Base-by-base conservation (phyloP, 495 filamentous ascomycete species). In the Thozetella sp. region DNA sequence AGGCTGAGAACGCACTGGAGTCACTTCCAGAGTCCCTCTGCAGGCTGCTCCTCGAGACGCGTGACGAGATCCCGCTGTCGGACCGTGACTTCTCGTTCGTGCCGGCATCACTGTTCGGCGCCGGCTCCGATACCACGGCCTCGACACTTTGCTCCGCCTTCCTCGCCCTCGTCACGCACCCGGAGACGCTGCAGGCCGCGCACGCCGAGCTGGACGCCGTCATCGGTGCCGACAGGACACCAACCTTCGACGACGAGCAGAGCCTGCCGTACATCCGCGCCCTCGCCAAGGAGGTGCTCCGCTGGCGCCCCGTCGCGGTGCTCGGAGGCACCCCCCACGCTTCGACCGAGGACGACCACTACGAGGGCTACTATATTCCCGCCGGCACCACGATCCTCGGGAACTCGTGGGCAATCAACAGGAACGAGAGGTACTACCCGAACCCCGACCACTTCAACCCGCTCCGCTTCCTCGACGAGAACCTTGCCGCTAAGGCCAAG, bases 91-190 rank as follows among this genome's bases (percentile, higher is more conserved):
- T 84, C 59, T 76, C 77, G 25, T 80, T 76, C 70, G 72, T 82
- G 2, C 79, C 81, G 6, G 79, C 79, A 6, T 79, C 75, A 6
- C 66, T 86, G 30, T 85, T 86, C 55, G 83, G 80, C 2, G 83
- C 83, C 22, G 83, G 83, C 25, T 77, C 76, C 25, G 83, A 86
- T 63, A 86, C 83, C 6, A 82, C 83, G n/a, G 79, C 83, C 11
- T 80, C 82, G 22, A 83, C 81, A 0, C 66, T 86, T 45, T 81
- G 76, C 69, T 80, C 76, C n/a, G 80, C 77, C 25, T 75, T 86
- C 25, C 72, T 86, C 6, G 84, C 80, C 11, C 71, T 86, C 2
- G 64, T 80, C 13, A 80, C 68, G 54, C 76, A 73, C 54, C 76
- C 75, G 1, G 68, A 72, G 52, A 57, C 72, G 25, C 70, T 82